Evolutionary conservation across 805 yeast genomes (phyloP), one percentile per base, ranked within the genome.

Genomic region (Zygoascus tannicola): DNA sequence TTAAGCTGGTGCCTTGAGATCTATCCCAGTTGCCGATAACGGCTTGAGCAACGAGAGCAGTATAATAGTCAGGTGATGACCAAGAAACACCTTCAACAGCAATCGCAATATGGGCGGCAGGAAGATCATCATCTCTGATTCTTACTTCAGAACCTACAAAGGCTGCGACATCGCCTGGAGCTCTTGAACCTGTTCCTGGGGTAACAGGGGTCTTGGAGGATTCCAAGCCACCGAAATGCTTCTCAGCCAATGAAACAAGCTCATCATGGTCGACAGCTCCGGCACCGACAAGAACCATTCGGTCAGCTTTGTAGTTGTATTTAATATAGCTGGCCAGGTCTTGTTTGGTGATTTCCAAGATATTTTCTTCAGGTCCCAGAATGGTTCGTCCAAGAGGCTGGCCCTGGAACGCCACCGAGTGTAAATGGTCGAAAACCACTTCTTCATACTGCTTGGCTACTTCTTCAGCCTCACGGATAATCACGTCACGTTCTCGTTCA

Each of bases 51-150:
- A 90, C 95, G 33, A 94, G 73, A 0, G 95, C 96, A 16, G 94
- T 82, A 70, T 87, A 88, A 67, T 88, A 92, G 62, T 92, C 97
- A 8, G 94, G 86, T 2, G 92, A 85, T 32, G 84, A 81, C 99
- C 99, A 92, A 32, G 95, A 81, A 20, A 88, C 96, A 55, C 99
- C 97, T 69, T 92, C 97, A n/a, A 92, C 81, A 10, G 96, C 92
- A 43, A 92, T 67, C 3, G 96, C 98, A 44, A 88, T 76, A 65
- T 92, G 94, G 1, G 97, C 87, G 5, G 78, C 79, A 26, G 96
- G 95, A 56, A 92, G 66, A 1, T 92, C 69, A 50, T 77, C 77
- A 55, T 92, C 96, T 54, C 81, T 80, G 45, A 87, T 74, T 56
- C 87, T 80, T 47, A 83, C 78, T 64, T 92, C 97, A 46, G 87